Percentiles rank a stretch among this genome's conserved stretches.
These are phyloP conservation scores for Venturiaceae sp. DNA, from an alignment of 2,329 filamentous ascomycete species.

Conservation along the genomic window DNA sequence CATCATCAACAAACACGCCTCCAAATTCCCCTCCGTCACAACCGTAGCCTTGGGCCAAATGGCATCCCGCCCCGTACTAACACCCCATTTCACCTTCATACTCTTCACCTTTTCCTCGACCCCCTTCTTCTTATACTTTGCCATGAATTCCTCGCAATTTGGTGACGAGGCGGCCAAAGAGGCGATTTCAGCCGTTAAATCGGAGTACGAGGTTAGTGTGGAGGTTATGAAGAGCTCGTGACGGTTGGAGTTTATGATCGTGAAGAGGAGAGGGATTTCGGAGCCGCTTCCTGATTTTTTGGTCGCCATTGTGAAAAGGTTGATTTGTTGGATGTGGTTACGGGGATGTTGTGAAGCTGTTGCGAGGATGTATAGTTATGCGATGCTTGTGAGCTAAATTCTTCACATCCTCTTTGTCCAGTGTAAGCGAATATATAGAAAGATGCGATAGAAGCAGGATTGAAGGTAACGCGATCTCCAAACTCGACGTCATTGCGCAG, in stretches of 20 bases:
- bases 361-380: not conserved
- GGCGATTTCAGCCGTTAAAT: slow-evolving; percentile 11
- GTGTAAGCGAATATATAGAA: no score
- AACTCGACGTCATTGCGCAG: not conserved
- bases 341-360: not conserved
- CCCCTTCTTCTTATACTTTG: slow-evolving; percentile 21
- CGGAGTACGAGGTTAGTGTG: slow-evolving; percentile 6
- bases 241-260: slow-evolving; percentile 20
- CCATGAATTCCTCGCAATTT: slow-evolving; percentile 24
- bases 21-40: slow-evolving; percentile 23
- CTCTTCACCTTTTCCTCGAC: slow-evolving; percentile 17
- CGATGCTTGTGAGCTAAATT: no score
- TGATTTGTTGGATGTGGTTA: not conserved
- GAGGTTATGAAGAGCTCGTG: slow-evolving; percentile 20
- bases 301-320: not conserved
- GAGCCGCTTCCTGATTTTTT: not conserved
- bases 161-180: slow-evolving; percentile 13
- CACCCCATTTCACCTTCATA: slow-evolving; percentile 22
- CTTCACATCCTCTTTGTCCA: no score
- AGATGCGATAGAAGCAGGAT: not conserved
- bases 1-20: slow-evolving; percentile 21
- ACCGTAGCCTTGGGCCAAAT: slow-evolving; percentile 23
- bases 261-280: slow-evolving; percentile 22
- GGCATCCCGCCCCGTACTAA: slow-evolving; percentile 17
- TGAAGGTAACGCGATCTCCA: not conserved